Evolutionary conservation across 1,284 basidiomycete genomes (phyloP).

Genomic region (Leccinum subrobustum): DNA sequence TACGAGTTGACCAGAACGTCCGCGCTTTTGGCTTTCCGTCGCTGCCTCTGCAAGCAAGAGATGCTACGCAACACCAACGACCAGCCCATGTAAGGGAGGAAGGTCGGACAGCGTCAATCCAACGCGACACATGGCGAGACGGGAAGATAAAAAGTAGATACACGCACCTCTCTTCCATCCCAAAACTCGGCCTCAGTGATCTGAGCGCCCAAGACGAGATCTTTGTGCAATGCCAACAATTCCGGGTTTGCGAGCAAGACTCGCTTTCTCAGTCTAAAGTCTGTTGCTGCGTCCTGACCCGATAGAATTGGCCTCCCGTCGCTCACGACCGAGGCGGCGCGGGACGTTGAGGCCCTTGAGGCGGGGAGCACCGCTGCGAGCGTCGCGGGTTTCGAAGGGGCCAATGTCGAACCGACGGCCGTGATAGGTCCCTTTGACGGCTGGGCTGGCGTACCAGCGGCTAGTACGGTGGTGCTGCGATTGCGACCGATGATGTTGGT

Average conservation of each 20-base stretch:
- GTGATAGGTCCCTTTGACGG: conserved; percentile 30
- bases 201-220: conserved; percentile 81
- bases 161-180: conserved; percentile 83
- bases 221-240: conserved; percentile 76
- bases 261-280: conserved; percentile 73
- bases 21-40: conserved; percentile 62
- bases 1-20: conserved; percentile 82
- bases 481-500: conserved; percentile 74
- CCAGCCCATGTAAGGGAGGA: not conserved
- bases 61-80: not conserved
- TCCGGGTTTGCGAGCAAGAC: conserved; percentile 78
- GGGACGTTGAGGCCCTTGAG: conserved; percentile 46
- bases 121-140: conserved; percentile 31
- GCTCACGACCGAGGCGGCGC: conserved; percentile 60
- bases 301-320: conserved; percentile 56
- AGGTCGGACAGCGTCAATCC: conserved; percentile 36
- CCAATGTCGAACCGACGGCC: conserved; percentile 11
- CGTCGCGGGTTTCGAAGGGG: conserved; percentile 31
- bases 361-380: conserved; percentile 18
- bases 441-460: conserved; percentile 26
- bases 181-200: conserved; percentile 93
- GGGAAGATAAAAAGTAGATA: not conserved
- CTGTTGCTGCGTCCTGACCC: conserved; percentile 56
- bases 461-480: conserved; percentile 34
- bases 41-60: conserved; percentile 49